phyloP scores from a whole-genome alignment of 1,284 basidiomycete species.

The Ustilago curta region DNA sequence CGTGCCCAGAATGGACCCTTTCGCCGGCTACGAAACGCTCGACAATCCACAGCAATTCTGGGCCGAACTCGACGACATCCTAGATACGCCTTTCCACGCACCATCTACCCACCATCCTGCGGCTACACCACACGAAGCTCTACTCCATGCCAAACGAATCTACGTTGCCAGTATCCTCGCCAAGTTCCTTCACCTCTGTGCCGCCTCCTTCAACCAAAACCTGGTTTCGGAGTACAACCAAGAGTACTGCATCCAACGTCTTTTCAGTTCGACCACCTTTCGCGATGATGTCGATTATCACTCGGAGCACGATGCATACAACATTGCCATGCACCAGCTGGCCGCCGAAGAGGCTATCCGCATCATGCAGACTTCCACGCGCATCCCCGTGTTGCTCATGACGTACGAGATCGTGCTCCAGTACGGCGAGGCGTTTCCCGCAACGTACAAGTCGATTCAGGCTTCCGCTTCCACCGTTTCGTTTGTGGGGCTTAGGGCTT shows the following conservation, averaged over 20 bases:
- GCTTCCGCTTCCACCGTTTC: slow-evolving; percentile 33
- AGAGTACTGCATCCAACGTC: slow-evolving; percentile 52
- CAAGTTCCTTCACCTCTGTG: slow-evolving; percentile 59
- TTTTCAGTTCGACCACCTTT: slow-evolving; percentile 49
- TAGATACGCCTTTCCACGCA: slow-evolving; percentile 46
- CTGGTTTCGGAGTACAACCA: slow-evolving; percentile 47
- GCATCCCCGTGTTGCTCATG: slow-evolving; percentile 86
- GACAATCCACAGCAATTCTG: slow-evolving; percentile 58
- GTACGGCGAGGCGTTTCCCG: slow-evolving; percentile 73
- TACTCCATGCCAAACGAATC: slow-evolving; percentile 36
- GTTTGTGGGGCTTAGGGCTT: slow-evolving; percentile 42
- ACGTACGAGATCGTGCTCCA: slow-evolving; percentile 81
- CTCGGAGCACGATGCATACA: neutral
- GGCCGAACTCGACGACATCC: slow-evolving; percentile 60
- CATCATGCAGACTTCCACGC: slow-evolving; percentile 72
- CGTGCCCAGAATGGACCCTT: slow-evolving; percentile 50
- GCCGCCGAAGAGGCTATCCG: slow-evolving; percentile 46
- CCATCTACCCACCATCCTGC: neutral
- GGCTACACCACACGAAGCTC: neutral
- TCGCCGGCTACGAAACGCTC: slow-evolving; percentile 51
- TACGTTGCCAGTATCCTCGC: slow-evolving; percentile 36
- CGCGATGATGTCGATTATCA: slow-evolving; percentile 23
- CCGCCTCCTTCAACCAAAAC: slow-evolving; percentile 51
- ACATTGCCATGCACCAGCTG: slow-evolving; percentile 44
- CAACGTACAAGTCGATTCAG: slow-evolving; percentile 50